Percentiles rank a stretch among this genome's conserved stretches.
Evolutionary conservation across 1,139 yeast genomes (phyloP).

Genomic region (Geotrichum cucujoidarum): DNA sequence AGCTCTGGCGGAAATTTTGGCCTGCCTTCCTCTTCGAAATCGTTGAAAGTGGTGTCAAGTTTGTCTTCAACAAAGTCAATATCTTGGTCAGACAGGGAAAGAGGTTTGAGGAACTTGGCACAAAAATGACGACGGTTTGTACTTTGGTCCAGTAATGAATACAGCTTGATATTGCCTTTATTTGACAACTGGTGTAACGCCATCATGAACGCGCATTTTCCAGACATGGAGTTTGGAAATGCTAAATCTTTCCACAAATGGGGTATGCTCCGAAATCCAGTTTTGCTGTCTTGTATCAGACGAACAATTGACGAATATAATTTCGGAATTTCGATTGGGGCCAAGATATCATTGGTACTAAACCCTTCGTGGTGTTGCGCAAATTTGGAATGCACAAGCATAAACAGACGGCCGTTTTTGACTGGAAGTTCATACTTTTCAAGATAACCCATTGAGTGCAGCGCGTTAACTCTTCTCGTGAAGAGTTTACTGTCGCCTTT

Average conservation of each 20-base stretch:
- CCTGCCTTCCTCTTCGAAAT: not conserved
- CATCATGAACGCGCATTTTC: slow-evolving; percentile 5
- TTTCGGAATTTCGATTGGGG: not conserved
- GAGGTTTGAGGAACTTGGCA: not conserved
- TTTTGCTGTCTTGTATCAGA: not conserved
- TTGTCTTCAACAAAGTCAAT: not conserved
- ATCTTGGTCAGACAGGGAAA: not conserved
- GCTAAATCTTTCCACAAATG: slow-evolving; percentile 2
- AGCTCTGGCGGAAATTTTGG: not conserved
- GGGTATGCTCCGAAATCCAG: not conserved
- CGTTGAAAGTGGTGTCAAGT: slow-evolving; percentile 2
- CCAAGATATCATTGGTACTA: not conserved
- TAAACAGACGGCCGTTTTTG: not conserved
- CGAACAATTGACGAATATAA: slow-evolving; percentile 3
- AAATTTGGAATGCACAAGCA: slow-evolving; percentile 3
- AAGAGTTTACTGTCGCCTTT: not conserved
- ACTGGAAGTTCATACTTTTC: slow-evolving; percentile 5
- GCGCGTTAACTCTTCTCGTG: slow-evolving; percentile 11
- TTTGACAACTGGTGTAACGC: slow-evolving; percentile 4
- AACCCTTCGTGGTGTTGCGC: not conserved
- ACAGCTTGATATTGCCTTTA: not conserved
- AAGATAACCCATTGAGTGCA: slow-evolving; percentile 4
- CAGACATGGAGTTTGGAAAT: slow-evolving; percentile 7
- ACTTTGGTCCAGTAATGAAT: not conserved
- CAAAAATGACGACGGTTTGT: slow-evolving; percentile 2